Conservation (phyloP, 163 green algal genomes). For the Scenedesmus sp. region DNA sequence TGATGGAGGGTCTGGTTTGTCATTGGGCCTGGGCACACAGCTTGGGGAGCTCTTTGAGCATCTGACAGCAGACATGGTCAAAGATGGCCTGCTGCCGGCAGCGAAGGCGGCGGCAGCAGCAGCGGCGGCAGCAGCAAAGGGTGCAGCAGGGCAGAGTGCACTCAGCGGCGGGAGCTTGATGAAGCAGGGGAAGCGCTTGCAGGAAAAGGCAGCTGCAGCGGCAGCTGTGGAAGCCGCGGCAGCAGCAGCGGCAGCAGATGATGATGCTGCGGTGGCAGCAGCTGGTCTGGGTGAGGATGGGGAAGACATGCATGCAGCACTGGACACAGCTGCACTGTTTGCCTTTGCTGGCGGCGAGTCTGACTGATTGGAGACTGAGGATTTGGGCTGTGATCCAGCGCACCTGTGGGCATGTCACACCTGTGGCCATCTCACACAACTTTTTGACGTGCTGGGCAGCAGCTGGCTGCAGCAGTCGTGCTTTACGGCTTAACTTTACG, state of each 20-base stretch:
- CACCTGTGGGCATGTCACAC: no score
- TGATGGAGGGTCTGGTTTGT: neutral
- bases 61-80: slow-evolving; percentile 4
- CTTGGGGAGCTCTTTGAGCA: slow-evolving; percentile 18
- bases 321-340: slow-evolving; percentile 36
- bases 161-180: neutral
- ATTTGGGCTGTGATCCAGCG: no score
- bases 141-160: neutral
- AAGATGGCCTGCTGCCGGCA: slow-evolving; percentile 29
- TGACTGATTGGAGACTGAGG: neutral
- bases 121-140: neutral
- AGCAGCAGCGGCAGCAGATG: neutral
- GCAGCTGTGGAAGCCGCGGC: neutral
- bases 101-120: neutral
- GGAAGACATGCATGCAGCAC: neutral
- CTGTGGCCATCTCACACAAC: no score
- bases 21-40: neutral
- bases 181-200: neutral
- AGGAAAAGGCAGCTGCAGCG: neutral
- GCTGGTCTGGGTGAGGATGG: neutral
- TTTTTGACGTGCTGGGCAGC: neutral
- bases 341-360: slow-evolving; percentile 4
- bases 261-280: neutral
- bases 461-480: neutral
- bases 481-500: neutral